phyloP scores from a whole-genome alignment of 1,139 yeast genomes.

The Candida tetrigidarum region DNA sequence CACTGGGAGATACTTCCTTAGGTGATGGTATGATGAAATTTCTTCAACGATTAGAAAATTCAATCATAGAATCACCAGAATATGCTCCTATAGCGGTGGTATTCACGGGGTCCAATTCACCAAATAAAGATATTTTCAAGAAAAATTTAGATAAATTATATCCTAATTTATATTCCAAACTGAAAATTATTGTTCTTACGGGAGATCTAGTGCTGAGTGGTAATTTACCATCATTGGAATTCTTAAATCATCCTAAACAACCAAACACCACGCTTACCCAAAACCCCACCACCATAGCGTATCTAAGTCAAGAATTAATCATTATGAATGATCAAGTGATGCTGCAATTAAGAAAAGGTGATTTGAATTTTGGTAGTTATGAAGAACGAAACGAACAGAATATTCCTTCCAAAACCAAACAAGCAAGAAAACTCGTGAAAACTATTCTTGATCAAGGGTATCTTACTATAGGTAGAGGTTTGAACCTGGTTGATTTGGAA shows the following conservation, averaged over 20 bases:
- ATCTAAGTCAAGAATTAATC: constrained; percentile 82
- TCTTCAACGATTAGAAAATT: constrained; percentile 52
- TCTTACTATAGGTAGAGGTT: constrained; percentile 67
- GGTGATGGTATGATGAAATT: constrained; percentile 66
- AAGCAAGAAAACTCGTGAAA: constrained; percentile 76
- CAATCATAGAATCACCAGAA: constrained; percentile 31
- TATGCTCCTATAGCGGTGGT: constrained; percentile 57
- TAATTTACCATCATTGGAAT: constrained; percentile 48
- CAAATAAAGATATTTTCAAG: constrained; percentile 56
- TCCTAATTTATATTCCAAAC: constrained; percentile 21
- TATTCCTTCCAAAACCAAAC: constrained; percentile 48
- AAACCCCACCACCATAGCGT: constrained; percentile 82
- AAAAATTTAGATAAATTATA: constrained; percentile 70
- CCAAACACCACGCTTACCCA: constrained; percentile 23
- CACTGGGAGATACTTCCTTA: constrained; percentile 63
- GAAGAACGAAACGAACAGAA: constrained; percentile 24
- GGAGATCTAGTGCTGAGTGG: constrained; percentile 76
- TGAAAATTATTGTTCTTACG: constrained; percentile 70
- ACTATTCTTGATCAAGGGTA: constrained; percentile 88
- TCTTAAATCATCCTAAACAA: not conserved
- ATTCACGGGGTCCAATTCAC: constrained; percentile 62
- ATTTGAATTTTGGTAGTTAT: constrained; percentile 52
- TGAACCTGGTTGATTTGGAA: constrained; percentile 67
- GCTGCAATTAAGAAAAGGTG: constrained; percentile 70
- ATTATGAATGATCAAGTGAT: constrained; percentile 75